Evolutionary conservation across 176 grass and related monocot genomes (phyloP).

Genomic region (Stipa capillata): DNA sequence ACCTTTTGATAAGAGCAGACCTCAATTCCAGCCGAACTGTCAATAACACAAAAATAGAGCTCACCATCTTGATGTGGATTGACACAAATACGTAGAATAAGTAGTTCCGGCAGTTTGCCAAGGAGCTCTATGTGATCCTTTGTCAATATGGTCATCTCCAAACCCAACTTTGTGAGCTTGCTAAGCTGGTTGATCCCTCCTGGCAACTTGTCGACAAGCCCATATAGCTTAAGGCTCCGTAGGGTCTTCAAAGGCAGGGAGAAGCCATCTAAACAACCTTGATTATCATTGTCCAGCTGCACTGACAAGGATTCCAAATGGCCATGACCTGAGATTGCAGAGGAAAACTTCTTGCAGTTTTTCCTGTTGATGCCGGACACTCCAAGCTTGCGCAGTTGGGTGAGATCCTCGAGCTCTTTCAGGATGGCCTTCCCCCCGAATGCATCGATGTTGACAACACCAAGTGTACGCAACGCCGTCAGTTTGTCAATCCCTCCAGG

Average conservation of each 20-base stretch:
- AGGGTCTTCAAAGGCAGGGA: background rate
- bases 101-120: background rate
- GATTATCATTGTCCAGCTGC: background rate
- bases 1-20: background rate
- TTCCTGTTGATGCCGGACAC: background rate
- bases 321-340: background rate
- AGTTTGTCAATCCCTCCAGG: background rate
- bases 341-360: background rate
- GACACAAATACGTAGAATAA: background rate
- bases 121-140: background rate
- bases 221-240: background rate
- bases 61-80: background rate
- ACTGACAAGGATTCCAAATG: background rate
- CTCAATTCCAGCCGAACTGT: background rate
- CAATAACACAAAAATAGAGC: background rate
- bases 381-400: background rate
- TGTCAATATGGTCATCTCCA: background rate
- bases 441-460: background rate
- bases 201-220: background rate
- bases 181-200: background rate
- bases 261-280: background rate
- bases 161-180: background rate
- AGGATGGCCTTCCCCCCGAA: background rate
- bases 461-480: background rate
- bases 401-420: background rate